Conservation (phyloP, 2,329 filamentous ascomycete genomes). For the Colletotrichum godetiae region DNA sequence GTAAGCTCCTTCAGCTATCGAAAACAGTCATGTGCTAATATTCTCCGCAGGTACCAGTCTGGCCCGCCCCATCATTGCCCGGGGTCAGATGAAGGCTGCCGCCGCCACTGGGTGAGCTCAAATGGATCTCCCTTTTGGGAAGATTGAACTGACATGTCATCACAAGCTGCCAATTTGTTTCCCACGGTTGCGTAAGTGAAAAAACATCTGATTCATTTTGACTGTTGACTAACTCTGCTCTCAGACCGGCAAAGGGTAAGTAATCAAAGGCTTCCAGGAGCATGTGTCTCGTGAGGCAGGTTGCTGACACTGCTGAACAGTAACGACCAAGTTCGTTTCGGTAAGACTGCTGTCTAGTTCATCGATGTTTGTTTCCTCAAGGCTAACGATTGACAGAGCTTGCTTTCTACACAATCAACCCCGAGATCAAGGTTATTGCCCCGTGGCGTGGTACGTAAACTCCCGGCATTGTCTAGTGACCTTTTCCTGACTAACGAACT, state of each 20-base stretch:
- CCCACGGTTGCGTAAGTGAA: conserved; percentile 56
- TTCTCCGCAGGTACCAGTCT: conserved; percentile 60
- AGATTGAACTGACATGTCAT: not conserved
- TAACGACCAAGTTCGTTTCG: conserved; percentile 52
- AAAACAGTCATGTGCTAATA: not conserved
- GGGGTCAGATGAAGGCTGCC: conserved; percentile 63
- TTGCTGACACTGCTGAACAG: not conserved
- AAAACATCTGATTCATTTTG: not conserved
- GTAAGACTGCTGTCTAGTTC: not conserved
- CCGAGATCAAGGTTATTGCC: conserved; percentile 73
- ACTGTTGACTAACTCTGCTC: not conserved
- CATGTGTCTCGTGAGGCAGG: not conserved
- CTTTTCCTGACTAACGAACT: not conserved
- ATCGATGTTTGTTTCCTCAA: not conserved
- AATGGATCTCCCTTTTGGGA: not conserved
- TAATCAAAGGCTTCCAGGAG: not conserved
- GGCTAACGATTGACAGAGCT: conserved; percentile 39
- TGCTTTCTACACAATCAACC: conserved; percentile 48
- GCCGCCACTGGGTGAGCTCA: not conserved
- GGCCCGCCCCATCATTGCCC: conserved; percentile 74
- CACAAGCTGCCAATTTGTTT: conserved; percentile 51
- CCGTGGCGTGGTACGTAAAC: conserved; percentile 59
- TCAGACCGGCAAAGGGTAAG: conserved; percentile 31
- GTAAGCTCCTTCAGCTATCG: conserved; percentile 45
- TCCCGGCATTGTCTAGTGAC: not conserved